Conservation (phyloP, 768 basidiomycete genomes). For the Lentinula edodes region DNA sequence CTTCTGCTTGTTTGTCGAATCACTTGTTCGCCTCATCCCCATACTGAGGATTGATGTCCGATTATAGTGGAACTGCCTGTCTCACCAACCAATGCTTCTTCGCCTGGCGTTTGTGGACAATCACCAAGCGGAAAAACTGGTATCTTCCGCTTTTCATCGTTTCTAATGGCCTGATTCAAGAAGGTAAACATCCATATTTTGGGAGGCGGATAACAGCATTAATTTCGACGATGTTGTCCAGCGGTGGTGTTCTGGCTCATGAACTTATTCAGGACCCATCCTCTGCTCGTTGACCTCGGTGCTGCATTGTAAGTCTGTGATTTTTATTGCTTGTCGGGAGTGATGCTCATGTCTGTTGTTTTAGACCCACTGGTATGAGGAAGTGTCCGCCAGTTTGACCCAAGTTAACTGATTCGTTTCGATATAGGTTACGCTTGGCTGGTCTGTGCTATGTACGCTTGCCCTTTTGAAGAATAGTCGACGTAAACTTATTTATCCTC, state of each 20-base stretch:
- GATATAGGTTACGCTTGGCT: constrained; percentile 1
- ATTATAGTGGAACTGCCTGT: neutral
- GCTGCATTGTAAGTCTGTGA: neutral
- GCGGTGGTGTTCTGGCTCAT: constrained; percentile 2
- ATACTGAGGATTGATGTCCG: neutral
- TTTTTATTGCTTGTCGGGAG: neutral
- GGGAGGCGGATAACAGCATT: too few relatives aligned
- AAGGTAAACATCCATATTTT: neutral
- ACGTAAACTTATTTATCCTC: neutral
- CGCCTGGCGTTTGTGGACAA: constrained; percentile 5
- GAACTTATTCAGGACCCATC: constrained; percentile 1
- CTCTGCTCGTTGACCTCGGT: neutral
- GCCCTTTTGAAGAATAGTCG: neutral
- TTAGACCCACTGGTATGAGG: constrained; percentile 2
- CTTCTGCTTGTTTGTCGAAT: neutral
- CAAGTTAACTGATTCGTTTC: neutral
- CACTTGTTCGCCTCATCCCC: neutral
- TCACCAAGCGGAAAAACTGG: constrained; percentile 5
- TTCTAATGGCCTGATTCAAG: neutral
- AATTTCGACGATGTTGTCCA: neutral
- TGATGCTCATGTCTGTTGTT: too few relatives aligned
- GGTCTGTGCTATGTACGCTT: neutral
- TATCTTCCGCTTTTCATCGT: constrained; percentile 1
- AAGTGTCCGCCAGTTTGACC: too few relatives aligned
- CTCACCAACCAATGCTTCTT: constrained; percentile 3